These are phyloP conservation scores for Apiotrichum akiyoshidainum DNA, from an alignment of 1,284 basidiomycete species.

Conservation along the genomic window DNA sequence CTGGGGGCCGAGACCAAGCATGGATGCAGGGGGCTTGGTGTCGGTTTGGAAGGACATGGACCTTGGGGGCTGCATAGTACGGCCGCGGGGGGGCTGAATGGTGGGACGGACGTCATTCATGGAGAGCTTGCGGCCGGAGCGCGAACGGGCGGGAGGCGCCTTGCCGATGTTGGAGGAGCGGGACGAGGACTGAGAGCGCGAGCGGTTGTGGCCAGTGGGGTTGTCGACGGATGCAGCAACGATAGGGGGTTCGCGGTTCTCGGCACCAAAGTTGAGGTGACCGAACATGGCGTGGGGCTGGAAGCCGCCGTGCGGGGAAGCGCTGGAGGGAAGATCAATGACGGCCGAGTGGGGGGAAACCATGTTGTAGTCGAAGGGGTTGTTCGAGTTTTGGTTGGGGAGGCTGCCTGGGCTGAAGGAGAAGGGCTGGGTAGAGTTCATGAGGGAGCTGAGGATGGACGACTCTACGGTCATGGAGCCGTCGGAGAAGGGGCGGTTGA, in stretches of 20 bases:
- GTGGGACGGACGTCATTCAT: conserved; percentile 39
- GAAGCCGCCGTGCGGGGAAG: conserved; percentile 25
- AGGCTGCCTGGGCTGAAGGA: conserved; percentile 14
- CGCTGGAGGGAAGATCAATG: conserved; percentile 16
- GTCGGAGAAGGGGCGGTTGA: conserved; percentile 41
- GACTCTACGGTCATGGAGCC: conserved; percentile 45
- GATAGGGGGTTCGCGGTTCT: conserved; percentile 39
- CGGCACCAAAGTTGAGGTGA: conserved; percentile 34
- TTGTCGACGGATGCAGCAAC: conserved; percentile 14
- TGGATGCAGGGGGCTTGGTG: conserved; percentile 11
- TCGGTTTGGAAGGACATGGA: conserved; percentile 23
- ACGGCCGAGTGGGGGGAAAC: conserved; percentile 27
- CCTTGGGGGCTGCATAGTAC: conserved; percentile 21
- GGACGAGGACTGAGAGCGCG: conserved; percentile 35
- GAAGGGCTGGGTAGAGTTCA: conserved; percentile 23
- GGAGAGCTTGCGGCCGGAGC: conserved; percentile 34
- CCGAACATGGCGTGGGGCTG: conserved; percentile 33
- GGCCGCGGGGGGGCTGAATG: conserved; percentile 11
- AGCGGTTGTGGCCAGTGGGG: conserved; percentile 22
- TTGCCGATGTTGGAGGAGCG: conserved; percentile 37
- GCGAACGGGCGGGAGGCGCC: conserved; percentile 27
- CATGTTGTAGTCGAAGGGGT: conserved; percentile 36
- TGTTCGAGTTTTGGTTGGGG: conserved; percentile 6
- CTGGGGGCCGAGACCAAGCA: conserved; percentile 13
- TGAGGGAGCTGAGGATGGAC: conserved; percentile 34